Evolutionary conservation across 1,139 yeast genomes (phyloP), one percentile per base, ranked within the genome.

Genomic region (Candida tetrigidarum): DNA sequence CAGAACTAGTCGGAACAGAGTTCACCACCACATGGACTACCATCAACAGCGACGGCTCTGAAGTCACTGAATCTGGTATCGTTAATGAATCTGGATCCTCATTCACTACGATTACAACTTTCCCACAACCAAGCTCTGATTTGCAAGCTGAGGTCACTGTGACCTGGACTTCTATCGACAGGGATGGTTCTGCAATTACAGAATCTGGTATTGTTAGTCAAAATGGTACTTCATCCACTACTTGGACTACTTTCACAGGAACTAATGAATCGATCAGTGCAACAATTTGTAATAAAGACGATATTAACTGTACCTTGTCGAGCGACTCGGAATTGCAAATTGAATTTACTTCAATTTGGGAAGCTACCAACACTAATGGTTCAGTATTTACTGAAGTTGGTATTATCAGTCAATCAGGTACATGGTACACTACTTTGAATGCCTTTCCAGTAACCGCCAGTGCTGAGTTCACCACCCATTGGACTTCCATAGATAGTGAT

Each of bases 321-420:
- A 11, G 36, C 11, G 5, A 7, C 12, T 7, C 42, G 10, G 25
- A 10, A 7, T 7, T 7, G 9, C 9, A 7, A 7, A 40, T 44
- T 2, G 55, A 53, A n/a, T 49, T 33, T 26, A 40, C 48, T 18
- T 42, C 48, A 15, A 45, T 48, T 8, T 38, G 39, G 38, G 41
- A 46, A 11, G 39, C 41, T n/a, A 41, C 48, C 22, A 30, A 39
- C 14, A 20, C 43, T 16, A 44, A 54, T 40, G 64, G 64, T 12
- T 43, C 51, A 15, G 45, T 33, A 25, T 49, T 34, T 20, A 42
- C 48, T 27, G 43, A 43, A 9, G 32, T 50, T 25, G 51, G 46
- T 20, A 37, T 39, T 30, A 47, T 22, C 25, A 22, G 25, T 22
- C 9, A 40, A 7, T 26, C 50, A 16, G 45, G 41, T 34, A 45